These are phyloP conservation scores for Scheffersomyces stambukii DNA, from an alignment of 1,139 yeast genomes.

Conservation along the genomic window DNA sequence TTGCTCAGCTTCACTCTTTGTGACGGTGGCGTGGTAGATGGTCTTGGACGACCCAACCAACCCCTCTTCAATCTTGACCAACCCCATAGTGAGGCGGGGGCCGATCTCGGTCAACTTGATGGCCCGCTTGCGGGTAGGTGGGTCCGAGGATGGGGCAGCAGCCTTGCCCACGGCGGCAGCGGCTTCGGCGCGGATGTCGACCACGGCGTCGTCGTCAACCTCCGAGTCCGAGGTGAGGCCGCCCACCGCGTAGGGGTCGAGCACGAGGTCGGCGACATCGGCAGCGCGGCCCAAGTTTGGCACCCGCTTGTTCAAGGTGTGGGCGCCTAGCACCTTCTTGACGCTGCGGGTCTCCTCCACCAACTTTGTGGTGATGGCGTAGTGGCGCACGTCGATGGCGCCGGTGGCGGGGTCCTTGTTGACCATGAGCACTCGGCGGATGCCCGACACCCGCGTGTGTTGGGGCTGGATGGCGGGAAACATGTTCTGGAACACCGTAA, in stretches of 20 bases:
- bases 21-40: conserved; percentile 68
- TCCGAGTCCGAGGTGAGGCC: conserved; percentile 90
- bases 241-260: conserved; percentile 78
- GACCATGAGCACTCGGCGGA: conserved; percentile 81
- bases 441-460: conserved; percentile 64
- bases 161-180: conserved; percentile 5
- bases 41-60: conserved; percentile 74
- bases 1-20: conserved; percentile 60
- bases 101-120: conserved; percentile 92
- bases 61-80: conserved; percentile 90
- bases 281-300: conserved; percentile 68
- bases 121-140: conserved; percentile 69
- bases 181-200: conserved; percentile 56
- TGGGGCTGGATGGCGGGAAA: conserved; percentile 93
- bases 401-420: conserved; percentile 70
- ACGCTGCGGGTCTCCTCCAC: conserved; percentile 82
- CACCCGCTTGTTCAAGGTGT: conserved; percentile 55
- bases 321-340: conserved; percentile 67
- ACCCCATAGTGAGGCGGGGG: conserved; percentile 74
- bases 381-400: conserved; percentile 81
- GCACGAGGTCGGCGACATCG: conserved; percentile 79
- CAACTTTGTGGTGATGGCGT: conserved; percentile 79
- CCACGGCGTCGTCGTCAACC: conserved; percentile 88
- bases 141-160: background rate
- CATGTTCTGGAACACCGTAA: conserved; percentile 92